phyloP scores from a whole-genome alignment of 2,329 filamentous ascomycete genomes.

The Colletotrichum euphorbiae region DNA sequence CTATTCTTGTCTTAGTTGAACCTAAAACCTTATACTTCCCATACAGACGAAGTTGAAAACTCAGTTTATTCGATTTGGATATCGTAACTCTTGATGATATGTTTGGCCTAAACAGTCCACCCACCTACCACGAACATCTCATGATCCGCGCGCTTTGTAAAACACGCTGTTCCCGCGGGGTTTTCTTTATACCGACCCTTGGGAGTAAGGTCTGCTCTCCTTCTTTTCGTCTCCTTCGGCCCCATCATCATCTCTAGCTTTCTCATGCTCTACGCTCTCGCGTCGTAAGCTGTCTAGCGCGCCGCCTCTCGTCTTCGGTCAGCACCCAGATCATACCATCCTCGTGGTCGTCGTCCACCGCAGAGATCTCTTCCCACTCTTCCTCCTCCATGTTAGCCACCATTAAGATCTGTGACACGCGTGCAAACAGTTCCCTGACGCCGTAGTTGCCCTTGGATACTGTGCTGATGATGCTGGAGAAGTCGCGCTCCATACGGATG shows the following conservation, averaged over 20 bases:
- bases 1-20: background rate
- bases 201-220: background rate
- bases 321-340: constrained; percentile 79
- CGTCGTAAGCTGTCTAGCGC: constrained; percentile 73
- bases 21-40: background rate
- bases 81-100: background rate
- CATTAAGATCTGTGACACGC: constrained; percentile 83
- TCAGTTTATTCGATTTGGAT: background rate
- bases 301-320: constrained; percentile 77
- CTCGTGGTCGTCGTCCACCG: constrained; percentile 55
- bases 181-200: constrained; percentile 24
- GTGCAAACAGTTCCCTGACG: constrained; percentile 80
- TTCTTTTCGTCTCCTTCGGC: constrained; percentile 38
- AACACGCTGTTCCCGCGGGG: background rate
- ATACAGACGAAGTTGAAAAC: too few species aligned
- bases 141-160: constrained; percentile 10
- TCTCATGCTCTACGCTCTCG: constrained; percentile 31
- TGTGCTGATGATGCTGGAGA: constrained; percentile 77
- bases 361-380: constrained; percentile 84
- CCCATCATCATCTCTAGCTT: constrained; percentile 47
- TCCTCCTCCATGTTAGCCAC: constrained; percentile 96
- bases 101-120: background rate
- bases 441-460: constrained; percentile 80
- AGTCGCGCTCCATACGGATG: constrained; percentile 85
- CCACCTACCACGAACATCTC: background rate